Conservation (phyloP, 1,139 yeast genomes). For the Magnusiomyces starmeri region DNA sequence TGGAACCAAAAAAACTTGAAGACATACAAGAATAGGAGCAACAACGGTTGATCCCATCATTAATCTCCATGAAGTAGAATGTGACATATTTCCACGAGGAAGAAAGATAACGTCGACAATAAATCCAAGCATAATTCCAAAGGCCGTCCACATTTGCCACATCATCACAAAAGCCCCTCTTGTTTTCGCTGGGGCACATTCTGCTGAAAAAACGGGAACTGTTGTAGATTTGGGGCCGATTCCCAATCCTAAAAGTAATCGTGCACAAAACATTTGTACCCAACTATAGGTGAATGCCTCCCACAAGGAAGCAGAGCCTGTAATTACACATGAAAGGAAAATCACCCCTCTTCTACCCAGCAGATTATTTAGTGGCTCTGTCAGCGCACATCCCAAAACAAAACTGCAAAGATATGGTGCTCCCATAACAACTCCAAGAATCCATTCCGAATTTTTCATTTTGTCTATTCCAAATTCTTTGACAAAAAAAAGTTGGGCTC, state of each 20-base stretch:
- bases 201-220: slow-evolving; percentile 76
- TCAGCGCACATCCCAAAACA: slow-evolving; percentile 61
- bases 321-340: slow-evolving; percentile 57
- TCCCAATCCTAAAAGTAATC: slow-evolving; percentile 69
- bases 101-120: slow-evolving; percentile 58
- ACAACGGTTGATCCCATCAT: slow-evolving; percentile 74
- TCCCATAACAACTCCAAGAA: slow-evolving; percentile 69
- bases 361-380: slow-evolving; percentile 57
- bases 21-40: slow-evolving; percentile 61
- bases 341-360: slow-evolving; percentile 72
- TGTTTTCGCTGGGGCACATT: slow-evolving; percentile 66
- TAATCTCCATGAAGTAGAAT: slow-evolving; percentile 67
- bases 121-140: slow-evolving; percentile 78
- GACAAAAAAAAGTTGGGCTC: slow-evolving; percentile 72
- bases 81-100: slow-evolving; percentile 39
- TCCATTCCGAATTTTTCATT: slow-evolving; percentile 49
- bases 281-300: slow-evolving; percentile 64
- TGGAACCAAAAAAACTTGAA: slow-evolving; percentile 64
- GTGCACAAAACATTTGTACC: slow-evolving; percentile 69
- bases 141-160: slow-evolving; percentile 87
- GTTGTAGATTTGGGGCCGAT: slow-evolving; percentile 77
- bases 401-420: slow-evolving; percentile 79
- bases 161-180: slow-evolving; percentile 80
- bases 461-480: slow-evolving; percentile 33
- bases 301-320: slow-evolving; percentile 67